Percentiles rank a stretch among this genome's conserved stretches.
phyloP scores from a whole-genome alignment of 2,329 filamentous ascomycete genomes.

The Paecilomyces sp. region DNA sequence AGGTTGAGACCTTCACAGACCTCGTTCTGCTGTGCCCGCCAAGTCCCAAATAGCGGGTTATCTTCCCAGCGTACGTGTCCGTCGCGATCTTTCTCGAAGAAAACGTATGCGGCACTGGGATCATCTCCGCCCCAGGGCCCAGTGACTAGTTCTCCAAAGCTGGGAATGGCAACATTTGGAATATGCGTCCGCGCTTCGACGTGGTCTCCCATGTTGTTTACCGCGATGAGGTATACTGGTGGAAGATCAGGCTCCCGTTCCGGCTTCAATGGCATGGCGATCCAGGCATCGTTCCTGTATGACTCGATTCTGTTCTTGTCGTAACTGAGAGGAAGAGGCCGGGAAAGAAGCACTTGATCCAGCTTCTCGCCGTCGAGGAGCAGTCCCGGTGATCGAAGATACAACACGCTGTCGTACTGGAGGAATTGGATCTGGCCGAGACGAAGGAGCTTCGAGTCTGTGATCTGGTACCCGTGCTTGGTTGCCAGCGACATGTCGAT shows the following conservation, averaged over 20 bases:
- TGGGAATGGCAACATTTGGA: slow-evolving; percentile 24
- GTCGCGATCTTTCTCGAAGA: slow-evolving; percentile 30
- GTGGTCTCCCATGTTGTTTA: slow-evolving; percentile 26
- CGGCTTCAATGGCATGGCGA: slow-evolving; percentile 25
- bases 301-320: slow-evolving; percentile 27
- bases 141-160: slow-evolving; percentile 24
- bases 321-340: slow-evolving; percentile 24
- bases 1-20: slow-evolving; percentile 33
- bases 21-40: slow-evolving; percentile 27
- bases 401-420: slow-evolving; percentile 38
- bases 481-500: slow-evolving; percentile 32
- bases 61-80: slow-evolving; percentile 22
- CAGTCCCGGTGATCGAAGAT: slow-evolving; percentile 35
- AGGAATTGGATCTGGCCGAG: slow-evolving; percentile 32
- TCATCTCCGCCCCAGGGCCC: slow-evolving; percentile 13
- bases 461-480: slow-evolving; percentile 22
- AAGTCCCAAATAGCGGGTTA: slow-evolving; percentile 29
- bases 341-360: slow-evolving; percentile 30
- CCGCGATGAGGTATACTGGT: slow-evolving; percentile 30
- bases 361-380: slow-evolving; percentile 30
- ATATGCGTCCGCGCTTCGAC: slow-evolving; percentile 32
- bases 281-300: slow-evolving; percentile 32
- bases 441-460: slow-evolving; percentile 30
- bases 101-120: slow-evolving; percentile 29
- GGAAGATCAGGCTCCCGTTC: slow-evolving; percentile 24